A percentile compares a stretch with the other conserved stretches of the same genome.
Conservation (phyloP, 306 rosid genomes). For the Oxytropis ochrocephala region DNA sequence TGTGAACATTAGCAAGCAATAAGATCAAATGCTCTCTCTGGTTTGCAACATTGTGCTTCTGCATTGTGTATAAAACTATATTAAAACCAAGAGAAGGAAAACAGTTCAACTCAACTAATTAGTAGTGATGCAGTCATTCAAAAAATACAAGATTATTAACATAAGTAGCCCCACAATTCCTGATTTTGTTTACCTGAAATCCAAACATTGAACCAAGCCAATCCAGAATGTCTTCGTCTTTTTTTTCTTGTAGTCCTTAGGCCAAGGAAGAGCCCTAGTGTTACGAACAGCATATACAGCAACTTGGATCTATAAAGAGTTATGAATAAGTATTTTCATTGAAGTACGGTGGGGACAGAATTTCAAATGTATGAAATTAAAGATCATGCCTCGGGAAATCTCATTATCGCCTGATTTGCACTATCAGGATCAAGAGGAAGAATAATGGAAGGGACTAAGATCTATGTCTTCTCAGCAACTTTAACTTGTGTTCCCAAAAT, state of each 20-base stretch:
- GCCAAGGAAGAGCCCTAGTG: too few species aligned
- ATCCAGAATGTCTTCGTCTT: conserved; percentile 90
- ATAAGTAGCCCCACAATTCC: neutral
- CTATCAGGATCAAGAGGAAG: conserved; percentile 99
- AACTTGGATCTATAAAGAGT: too few species aligned
- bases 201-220: conserved; percentile 97
- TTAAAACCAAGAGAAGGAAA: neutral
- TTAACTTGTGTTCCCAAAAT: conserved; percentile 92
- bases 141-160: neutral
- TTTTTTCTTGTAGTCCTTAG: conserved; percentile 77
- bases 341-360: conserved; percentile 5
- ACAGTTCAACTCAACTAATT: neutral
- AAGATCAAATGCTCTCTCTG: conserved; percentile 95
- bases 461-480: conserved; percentile 92
- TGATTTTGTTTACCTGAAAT: conserved; percentile 60
- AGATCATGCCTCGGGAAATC: conserved; percentile 70
- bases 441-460: conserved; percentile 77
- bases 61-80: conserved; percentile 19
- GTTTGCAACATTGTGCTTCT: conserved; percentile 93
- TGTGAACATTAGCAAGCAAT: conserved; percentile 94
- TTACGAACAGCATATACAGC: too few species aligned
- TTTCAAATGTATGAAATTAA: neutral
- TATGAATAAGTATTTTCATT: conserved; percentile 15
- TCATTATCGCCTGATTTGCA: conserved; percentile 89
- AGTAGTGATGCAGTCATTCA: neutral